Evolutionary conservation across 495 filamentous ascomycete species (phyloP), one percentile per base, ranked within the genome.

Genomic region (Aspergillus diversus): DNA sequence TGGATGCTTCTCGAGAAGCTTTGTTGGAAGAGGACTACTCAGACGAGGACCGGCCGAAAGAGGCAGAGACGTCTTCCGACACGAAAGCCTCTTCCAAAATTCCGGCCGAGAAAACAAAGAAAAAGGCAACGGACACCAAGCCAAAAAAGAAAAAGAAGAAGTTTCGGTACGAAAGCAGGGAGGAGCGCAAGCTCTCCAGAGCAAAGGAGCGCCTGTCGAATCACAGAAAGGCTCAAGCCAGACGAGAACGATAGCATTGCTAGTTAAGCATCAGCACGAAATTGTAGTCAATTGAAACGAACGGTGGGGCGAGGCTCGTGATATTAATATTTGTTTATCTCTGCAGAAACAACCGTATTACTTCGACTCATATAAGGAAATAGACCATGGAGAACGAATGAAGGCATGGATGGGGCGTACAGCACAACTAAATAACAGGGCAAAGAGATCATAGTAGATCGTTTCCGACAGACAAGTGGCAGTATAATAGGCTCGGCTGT

Each of bases 101-200:
- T 13, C 15, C 63, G 8, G 65, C 63, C 53, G 62, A 64, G 61
- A 82, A 83, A 65, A 77, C 80, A 50, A 83, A 82, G 63, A 87
- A 83, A 61, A 72, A 80, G 34, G 79, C 82, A 62, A 80, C 81
- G 32, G 86, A 87, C 21, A 73, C 69, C 34, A 76, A 73, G 56
- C 74, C 76, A 55, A 94, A 92, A 81, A 82, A 81, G 71, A 93
- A 89, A 80, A 96, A 91, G 80, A 89, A 89, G 75, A 93, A 93
- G 75, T 98, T 97, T 70, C 84, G 91, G 17, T 99, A 99, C 75
- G 90, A 97, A 76, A 92, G 81, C 59, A 94, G 94, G 80, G 80
- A 83, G 6, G 89, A 97, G 63, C 87, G 93, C 65, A 89, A 89
- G 70, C 63, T 87, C 27, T 84, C 80, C 11, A 80, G 81, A 65